These are phyloP conservation scores for Epichloe sp. DNA, from an alignment of 2,329 filamentous ascomycete genomes.

Conservation along the genomic window DNA sequence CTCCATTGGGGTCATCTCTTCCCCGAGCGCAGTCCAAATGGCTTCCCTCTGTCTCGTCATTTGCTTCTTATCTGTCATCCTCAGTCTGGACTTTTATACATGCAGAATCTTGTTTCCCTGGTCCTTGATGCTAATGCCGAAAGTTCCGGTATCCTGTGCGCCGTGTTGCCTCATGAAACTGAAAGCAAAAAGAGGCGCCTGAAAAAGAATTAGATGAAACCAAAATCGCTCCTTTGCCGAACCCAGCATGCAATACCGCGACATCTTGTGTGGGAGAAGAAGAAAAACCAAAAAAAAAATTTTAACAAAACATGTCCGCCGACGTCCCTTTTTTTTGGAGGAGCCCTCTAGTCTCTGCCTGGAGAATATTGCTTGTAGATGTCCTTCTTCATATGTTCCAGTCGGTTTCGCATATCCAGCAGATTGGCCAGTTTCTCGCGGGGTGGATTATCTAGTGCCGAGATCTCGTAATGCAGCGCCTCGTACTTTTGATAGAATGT, in stretches of 20 bases:
- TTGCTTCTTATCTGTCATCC: neutral
- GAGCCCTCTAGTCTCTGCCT: slow-evolving; percentile 11
- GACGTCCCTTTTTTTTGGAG: neutral
- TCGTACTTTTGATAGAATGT: slow-evolving; percentile 43
- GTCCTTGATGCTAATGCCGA: slow-evolving; percentile 2
- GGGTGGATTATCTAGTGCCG: slow-evolving; percentile 34
- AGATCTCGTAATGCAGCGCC: slow-evolving; percentile 41
- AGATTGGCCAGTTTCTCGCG: slow-evolving; percentile 37
- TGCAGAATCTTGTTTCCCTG: slow-evolving; percentile 1
- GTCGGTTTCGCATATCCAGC: slow-evolving; percentile 38
- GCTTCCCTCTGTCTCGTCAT: neutral
- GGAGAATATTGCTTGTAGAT: slow-evolving; percentile 37
- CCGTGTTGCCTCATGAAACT: neutral
- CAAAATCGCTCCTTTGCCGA: slow-evolving; percentile 1
- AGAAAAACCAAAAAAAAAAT: neutral
- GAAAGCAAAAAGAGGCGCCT: neutral
- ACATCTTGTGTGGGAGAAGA: neutral
- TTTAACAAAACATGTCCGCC: neutral
- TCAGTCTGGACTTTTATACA: neutral
- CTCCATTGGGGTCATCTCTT: neutral
- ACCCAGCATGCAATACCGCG: slow-evolving; percentile 4
- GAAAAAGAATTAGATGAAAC: neutral
- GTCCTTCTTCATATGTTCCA: slow-evolving; percentile 44
- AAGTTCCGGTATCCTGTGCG: slow-evolving; percentile 2
- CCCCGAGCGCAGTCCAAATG: neutral